Percentiles rank a stretch among this genome's conserved stretches.
Conservation (phyloP, 768 basidiomycete genomes). For the Leucogyrophana mollusca region DNA sequence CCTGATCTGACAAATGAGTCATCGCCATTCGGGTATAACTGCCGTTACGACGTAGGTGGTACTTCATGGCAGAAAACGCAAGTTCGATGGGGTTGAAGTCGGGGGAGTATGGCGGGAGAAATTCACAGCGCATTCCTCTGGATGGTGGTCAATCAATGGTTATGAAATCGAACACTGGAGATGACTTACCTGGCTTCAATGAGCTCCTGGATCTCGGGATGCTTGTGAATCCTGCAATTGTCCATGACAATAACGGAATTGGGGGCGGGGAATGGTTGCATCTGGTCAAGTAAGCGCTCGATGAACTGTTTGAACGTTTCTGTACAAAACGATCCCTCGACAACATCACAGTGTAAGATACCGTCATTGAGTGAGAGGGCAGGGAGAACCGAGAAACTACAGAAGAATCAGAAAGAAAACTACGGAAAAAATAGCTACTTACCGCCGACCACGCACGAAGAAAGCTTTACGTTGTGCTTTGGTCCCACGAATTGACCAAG, state of each 20-base stretch:
- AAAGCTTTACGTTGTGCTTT: slow-evolving; percentile 14
- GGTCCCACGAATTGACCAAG: slow-evolving; percentile 19
- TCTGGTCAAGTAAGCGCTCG: slow-evolving; percentile 28
- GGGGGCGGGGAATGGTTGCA: slow-evolving; percentile 34
- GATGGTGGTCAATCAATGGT: not conserved
- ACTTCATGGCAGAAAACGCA: slow-evolving; percentile 28
- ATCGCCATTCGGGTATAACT: slow-evolving; percentile 12
- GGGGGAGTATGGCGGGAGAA: slow-evolving; percentile 34
- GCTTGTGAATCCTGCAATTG: slow-evolving; percentile 35
- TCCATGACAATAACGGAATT: slow-evolving; percentile 41
- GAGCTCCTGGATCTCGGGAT: slow-evolving; percentile 20
- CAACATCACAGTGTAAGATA: slow-evolving; percentile 27
- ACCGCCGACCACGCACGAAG: slow-evolving; percentile 12
- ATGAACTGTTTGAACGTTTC: slow-evolving; percentile 32
- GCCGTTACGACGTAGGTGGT: slow-evolving; percentile 15
- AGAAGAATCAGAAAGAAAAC: not conserved
- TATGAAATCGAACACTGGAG: not conserved
- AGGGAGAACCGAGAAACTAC: slow-evolving; percentile 3
- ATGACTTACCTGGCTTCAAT: slow-evolving; percentile 28
- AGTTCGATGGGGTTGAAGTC: slow-evolving; percentile 36
- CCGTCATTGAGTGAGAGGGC: slow-evolving; percentile 22
- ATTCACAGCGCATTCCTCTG: slow-evolving; percentile 7
- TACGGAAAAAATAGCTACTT: not conserved
- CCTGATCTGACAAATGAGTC: slow-evolving; percentile 12
- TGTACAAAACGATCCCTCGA: slow-evolving; percentile 27